These are phyloP conservation scores for Rhytidiadelphus loreus DNA, from an alignment of 225 moss, liverwort and hornwort genomes.

Conservation along the genomic window DNA sequence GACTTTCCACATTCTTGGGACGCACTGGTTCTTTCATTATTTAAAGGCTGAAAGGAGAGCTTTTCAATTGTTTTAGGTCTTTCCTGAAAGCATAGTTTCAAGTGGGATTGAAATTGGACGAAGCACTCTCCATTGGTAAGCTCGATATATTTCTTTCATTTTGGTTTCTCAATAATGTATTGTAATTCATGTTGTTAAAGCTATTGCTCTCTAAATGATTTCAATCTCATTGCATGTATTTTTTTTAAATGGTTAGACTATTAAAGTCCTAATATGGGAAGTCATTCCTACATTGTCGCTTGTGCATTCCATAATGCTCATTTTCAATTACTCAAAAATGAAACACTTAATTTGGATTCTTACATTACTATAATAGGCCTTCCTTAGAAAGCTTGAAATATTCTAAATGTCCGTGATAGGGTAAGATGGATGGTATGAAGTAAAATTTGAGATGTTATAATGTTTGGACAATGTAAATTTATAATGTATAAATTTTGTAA, in stretches of 20 bases:
- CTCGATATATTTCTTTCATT: not conserved
- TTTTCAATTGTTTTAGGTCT: not conserved
- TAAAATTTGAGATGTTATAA: not conserved
- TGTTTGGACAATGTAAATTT: not conserved
- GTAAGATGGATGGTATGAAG: no score
- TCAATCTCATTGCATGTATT: not conserved
- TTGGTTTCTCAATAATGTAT: not conserved
- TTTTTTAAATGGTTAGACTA: not conserved
- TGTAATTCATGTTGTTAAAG: not conserved
- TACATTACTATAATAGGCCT: no score
- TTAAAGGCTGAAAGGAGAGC: not conserved
- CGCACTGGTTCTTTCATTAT: not conserved
- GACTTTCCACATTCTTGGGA: not conserved
- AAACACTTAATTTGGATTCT: not conserved
- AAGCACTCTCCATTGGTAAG: not conserved
- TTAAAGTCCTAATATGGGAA: not conserved
- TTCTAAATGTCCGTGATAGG: not conserved
- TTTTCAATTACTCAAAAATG: no score
- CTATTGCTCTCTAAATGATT: not conserved
- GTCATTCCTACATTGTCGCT: not conserved
- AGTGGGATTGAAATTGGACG: not conserved
- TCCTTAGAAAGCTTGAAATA: no score
- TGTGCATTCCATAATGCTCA: no score
- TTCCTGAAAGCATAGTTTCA: rapidly evolving
- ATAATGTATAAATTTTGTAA: not conserved